Evolutionary conservation across 2,329 filamentous ascomycete genomes (phyloP).

Genomic region (Dothistroma pini): DNA sequence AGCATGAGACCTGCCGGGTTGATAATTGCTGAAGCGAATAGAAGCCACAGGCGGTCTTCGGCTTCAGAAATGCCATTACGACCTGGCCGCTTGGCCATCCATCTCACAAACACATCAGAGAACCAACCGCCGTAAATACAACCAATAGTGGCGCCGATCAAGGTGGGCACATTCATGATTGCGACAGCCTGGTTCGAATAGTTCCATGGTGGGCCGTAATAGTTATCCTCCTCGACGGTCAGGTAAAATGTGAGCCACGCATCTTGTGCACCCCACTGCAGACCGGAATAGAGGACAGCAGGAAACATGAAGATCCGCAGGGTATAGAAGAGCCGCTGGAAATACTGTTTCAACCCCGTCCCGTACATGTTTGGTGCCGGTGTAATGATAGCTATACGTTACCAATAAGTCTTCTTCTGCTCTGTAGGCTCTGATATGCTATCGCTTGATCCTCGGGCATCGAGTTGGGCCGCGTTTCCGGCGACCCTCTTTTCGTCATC

Average conservation of each 20-base stretch:
- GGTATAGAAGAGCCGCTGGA: slow-evolving; percentile 52
- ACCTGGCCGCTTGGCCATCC: slow-evolving; percentile 47
- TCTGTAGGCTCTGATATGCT: slow-evolving; percentile 10
- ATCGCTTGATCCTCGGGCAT: slow-evolving; percentile 10
- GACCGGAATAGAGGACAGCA: slow-evolving; percentile 54
- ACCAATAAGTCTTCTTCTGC: slow-evolving; percentile 49
- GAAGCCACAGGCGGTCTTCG: slow-evolving; percentile 52
- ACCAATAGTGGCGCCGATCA: slow-evolving; percentile 54
- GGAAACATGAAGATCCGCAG: slow-evolving; percentile 57
- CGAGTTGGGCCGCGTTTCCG: not conserved
- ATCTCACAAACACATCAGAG: slow-evolving; percentile 54
- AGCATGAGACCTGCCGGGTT: slow-evolving; percentile 52
- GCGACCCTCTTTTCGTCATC: slow-evolving; percentile 19
- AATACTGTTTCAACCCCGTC: slow-evolving; percentile 53
- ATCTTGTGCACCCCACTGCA: slow-evolving; percentile 59
- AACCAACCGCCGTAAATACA: slow-evolving; percentile 57
- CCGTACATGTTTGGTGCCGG: slow-evolving; percentile 54
- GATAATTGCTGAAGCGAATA: slow-evolving; percentile 49
- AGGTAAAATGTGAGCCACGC: slow-evolving; percentile 59
- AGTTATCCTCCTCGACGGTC: slow-evolving; percentile 56
- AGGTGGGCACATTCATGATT: slow-evolving; percentile 56
- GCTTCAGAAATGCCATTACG: slow-evolving; percentile 55
- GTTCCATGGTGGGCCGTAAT: slow-evolving; percentile 53
- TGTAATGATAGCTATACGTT: slow-evolving; percentile 55
- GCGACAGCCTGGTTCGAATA: slow-evolving; percentile 53